Base-by-base conservation (phyloP, 1,284 basidiomycete species). In the Ceratorhiza oryzae-sativae region DNA sequence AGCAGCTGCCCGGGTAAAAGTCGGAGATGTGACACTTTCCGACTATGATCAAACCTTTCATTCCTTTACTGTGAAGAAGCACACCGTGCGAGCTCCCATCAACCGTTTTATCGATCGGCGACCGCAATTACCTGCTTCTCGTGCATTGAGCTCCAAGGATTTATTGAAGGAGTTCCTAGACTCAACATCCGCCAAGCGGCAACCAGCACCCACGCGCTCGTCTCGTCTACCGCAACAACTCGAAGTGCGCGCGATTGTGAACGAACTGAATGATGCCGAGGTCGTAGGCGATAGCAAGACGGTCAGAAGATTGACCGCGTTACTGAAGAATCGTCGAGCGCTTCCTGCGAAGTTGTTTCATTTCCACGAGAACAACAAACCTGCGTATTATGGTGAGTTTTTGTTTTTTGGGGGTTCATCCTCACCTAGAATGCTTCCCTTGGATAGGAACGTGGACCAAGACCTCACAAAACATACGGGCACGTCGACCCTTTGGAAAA, bases 31-130 rank as follows among this genome's bases (percentile, higher is more conserved):
- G 77, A 6, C 80, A 82, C 9, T 58, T 46, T 86, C 86, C 5
- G 91, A 94, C 59, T 95, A 92, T 76, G 84, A 89, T 72, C 86
- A 82, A 75, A 83, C 85, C 0, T 95, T 95, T 82, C 89, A 86
- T 75, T 88, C 92, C 0, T 95, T 94, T 77, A 83, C 87, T 6
- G 75, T 91, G 73, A 92, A 90, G 81, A 91, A 90, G 76, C 90
- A 87, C 73, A 85, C 86, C 3, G 82, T 84, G 30, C 76, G 94
- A 15, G 92, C 93, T 3, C 90, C 90, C 0, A 78, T 84, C 49
- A 94, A 94, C 76, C 86, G 86, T 81, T 93, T 80, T 59, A 30
- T 41, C 13, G 25, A 45, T 20, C n/a, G 12, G 18, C 49, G 27
- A n/a, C 25, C 20, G 20, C 51, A 62, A 56, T n/a, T 32, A 13